phyloP scores from a whole-genome alignment of 208 protist genomes.

The Leishmania lainsoni region DNA sequence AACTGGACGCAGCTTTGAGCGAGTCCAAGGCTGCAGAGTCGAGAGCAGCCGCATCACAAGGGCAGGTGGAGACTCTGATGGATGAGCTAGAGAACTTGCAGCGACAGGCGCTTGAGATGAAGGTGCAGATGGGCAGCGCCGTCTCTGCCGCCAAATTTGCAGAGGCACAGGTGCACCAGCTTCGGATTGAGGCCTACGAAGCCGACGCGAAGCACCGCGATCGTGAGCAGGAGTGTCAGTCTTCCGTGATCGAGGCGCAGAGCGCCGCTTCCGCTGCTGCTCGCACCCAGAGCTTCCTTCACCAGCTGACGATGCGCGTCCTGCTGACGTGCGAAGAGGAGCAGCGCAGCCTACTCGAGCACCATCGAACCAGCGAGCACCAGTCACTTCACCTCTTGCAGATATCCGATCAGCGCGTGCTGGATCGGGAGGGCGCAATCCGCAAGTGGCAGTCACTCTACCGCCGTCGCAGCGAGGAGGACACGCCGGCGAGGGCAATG shows the following conservation, averaged over 20 bases:
- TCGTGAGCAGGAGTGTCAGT: slow-evolving; percentile 31
- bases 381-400: slow-evolving; percentile 34
- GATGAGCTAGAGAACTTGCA: slow-evolving; percentile 34
- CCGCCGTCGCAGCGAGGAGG: slow-evolving; percentile 29
- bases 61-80: slow-evolving; percentile 22
- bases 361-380: slow-evolving; percentile 34
- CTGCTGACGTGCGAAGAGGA: slow-evolving; percentile 39
- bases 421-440: slow-evolving; percentile 31
- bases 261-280: slow-evolving; percentile 6
- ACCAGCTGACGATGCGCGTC: slow-evolving; percentile 17
- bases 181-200: slow-evolving; percentile 31
- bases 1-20: slow-evolving; percentile 25
- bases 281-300: background rate
- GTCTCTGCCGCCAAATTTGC: slow-evolving; percentile 29
- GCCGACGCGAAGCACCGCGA: slow-evolving; percentile 23
- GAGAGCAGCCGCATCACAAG: slow-evolving; percentile 10
- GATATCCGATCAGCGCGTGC: slow-evolving; percentile 36
- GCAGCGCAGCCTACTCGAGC: slow-evolving; percentile 48
- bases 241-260: slow-evolving; percentile 34
- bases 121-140: slow-evolving; percentile 36
- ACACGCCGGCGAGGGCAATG: background rate
- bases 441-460: slow-evolving; percentile 45
- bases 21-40: slow-evolving; percentile 19
- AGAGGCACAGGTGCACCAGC: slow-evolving; percentile 31
- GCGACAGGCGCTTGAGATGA: slow-evolving; percentile 28